phyloP scores from a whole-genome alignment of 768 basidiomycete species.

The Tulasnella sp. region DNA sequence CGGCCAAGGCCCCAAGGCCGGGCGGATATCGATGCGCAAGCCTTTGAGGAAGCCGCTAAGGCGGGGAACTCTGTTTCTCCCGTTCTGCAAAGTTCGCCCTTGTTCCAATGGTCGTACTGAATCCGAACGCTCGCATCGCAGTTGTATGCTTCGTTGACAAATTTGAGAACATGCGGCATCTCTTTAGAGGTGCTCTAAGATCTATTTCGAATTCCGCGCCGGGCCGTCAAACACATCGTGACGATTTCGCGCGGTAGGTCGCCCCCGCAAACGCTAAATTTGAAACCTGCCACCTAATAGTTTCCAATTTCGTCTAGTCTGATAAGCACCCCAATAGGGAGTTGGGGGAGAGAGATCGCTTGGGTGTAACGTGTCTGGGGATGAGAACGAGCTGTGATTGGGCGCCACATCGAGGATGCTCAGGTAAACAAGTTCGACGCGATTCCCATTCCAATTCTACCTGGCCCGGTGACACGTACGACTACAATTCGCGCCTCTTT shows the following conservation, averaged over 20 bases:
- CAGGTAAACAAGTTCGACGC: slow-evolving; percentile 9
- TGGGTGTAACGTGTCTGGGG: background rate
- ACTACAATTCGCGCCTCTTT: background rate
- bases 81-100: background rate
- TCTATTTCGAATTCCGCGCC: background rate
- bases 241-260: background rate
- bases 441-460: slow-evolving; percentile 1
- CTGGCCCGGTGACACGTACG: background rate
- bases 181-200: background rate
- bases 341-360: background rate
- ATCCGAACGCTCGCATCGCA: background rate
- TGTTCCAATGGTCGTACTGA: background rate
- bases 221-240: background rate
- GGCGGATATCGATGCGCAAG: background rate
- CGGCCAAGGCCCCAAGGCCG: background rate
- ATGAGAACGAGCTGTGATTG: background rate
- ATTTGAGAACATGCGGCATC: background rate
- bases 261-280: background rate
- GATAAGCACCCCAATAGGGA: background rate
- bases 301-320: background rate
- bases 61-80: background rate
- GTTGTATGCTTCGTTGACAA: background rate
- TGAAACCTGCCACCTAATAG: background rate
- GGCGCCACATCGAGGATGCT: background rate
- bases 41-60: background rate